These are phyloP conservation scores for Clonostachys rhizophaga DNA, from an alignment of 2,329 filamentous ascomycete genomes.

Conservation along the genomic window DNA sequence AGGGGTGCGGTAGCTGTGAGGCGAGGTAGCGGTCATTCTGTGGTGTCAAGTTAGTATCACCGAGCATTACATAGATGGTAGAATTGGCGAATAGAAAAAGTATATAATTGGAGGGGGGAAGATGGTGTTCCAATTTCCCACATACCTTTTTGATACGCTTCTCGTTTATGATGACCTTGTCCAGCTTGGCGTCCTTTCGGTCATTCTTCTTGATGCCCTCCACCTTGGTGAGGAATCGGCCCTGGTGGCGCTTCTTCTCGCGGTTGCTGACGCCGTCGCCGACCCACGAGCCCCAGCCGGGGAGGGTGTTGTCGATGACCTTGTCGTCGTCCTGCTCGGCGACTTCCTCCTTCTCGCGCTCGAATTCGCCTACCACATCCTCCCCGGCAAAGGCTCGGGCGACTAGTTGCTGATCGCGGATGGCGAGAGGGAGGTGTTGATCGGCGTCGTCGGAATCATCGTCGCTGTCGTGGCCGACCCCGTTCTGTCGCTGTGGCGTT, in stretches of 20 bases:
- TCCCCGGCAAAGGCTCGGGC: slow-evolving; percentile 85
- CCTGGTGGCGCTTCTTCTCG: slow-evolving; percentile 59
- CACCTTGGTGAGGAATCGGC: slow-evolving; percentile 58
- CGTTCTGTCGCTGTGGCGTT: slow-evolving; percentile 8
- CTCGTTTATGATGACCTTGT: slow-evolving; percentile 88
- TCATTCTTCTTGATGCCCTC: slow-evolving; percentile 73
- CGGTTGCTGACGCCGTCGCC: slow-evolving; percentile 75
- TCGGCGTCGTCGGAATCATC: slow-evolving; percentile 25
- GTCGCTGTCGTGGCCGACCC: slow-evolving; percentile 33
- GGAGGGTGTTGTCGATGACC: slow-evolving; percentile 76
- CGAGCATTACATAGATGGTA: not conserved
- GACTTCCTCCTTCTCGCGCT: slow-evolving; percentile 69
- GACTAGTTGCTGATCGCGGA: slow-evolving; percentile 64
- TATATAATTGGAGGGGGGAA: not conserved
- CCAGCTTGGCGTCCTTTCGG: slow-evolving; percentile 76
- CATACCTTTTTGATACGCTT: slow-evolving; percentile 80
- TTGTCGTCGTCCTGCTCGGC: slow-evolving; percentile 78
- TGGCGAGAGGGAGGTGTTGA: slow-evolving; percentile 47
- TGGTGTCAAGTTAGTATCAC: not conserved
- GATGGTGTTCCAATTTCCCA: not conserved
- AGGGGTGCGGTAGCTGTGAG: slow-evolving; percentile 79
- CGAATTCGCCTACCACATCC: slow-evolving; percentile 78
- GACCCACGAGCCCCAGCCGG: slow-evolving; percentile 91
- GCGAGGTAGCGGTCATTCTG: slow-evolving; percentile 86
- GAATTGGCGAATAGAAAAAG: not conserved